phyloP scores from a whole-genome alignment of 495 filamentous ascomycete genomes.

The Penicillium cosmopolitanum region DNA sequence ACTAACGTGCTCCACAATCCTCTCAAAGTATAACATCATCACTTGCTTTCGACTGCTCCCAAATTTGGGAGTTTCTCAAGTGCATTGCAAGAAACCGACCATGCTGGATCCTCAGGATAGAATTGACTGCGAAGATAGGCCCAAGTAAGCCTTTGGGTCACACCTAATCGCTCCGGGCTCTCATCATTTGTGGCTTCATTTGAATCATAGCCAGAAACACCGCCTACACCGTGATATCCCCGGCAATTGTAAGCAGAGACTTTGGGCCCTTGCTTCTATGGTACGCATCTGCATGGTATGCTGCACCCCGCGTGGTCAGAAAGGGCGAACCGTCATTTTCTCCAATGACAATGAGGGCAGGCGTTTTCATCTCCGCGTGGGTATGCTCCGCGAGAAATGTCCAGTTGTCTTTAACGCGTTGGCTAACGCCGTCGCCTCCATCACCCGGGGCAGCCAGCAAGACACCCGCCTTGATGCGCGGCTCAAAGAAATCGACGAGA shows the following conservation, averaged over 20 bases:
- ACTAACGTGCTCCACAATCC: too few relatives aligned
- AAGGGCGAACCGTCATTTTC: slow-evolving; percentile 40
- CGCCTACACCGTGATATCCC: slow-evolving; percentile 43
- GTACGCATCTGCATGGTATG: slow-evolving; percentile 48
- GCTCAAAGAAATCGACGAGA: slow-evolving; percentile 4
- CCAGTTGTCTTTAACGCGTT: slow-evolving; percentile 25
- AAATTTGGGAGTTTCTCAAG: slow-evolving; percentile 30
- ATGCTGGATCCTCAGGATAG: slow-evolving; percentile 39
- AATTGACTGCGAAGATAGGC: slow-evolving; percentile 45
- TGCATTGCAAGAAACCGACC: slow-evolving; percentile 34
- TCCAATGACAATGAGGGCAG: slow-evolving; percentile 42
- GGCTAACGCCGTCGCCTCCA: slow-evolving; percentile 29
- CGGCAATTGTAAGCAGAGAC: slow-evolving; percentile 38
- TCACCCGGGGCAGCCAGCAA: slow-evolving; percentile 38
- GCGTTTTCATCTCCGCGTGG: slow-evolving; percentile 41
- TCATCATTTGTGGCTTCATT: slow-evolving; percentile 42
- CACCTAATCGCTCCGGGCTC: slow-evolving; percentile 36
- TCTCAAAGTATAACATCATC: slow-evolving; percentile 10
- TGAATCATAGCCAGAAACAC: slow-evolving; percentile 45
- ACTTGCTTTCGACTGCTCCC: slow-evolving; percentile 36
- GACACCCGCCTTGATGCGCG: slow-evolving; percentile 44
- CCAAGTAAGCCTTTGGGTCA: slow-evolving; percentile 44
- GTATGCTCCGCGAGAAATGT: slow-evolving; percentile 36
- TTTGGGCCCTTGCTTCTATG: slow-evolving; percentile 37
- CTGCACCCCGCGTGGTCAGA: slow-evolving; percentile 39